These are phyloP conservation scores for Fragilaria radians DNA, from an alignment of 108 stramenopile genomes.

Conservation along the genomic window DNA sequence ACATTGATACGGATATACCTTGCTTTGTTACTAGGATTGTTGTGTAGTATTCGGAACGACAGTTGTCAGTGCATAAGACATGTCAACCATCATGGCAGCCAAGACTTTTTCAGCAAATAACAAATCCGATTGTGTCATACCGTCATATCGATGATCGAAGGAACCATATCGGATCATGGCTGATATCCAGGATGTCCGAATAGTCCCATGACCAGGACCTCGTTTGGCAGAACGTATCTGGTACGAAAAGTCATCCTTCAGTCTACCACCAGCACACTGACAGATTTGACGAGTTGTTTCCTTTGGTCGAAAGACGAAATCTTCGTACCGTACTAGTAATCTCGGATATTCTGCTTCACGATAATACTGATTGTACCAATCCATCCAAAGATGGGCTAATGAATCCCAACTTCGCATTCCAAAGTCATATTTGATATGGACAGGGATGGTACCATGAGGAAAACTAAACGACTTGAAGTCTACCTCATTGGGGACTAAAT, in stretches of 20 bases:
- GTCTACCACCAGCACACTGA: slow-evolving; percentile 27
- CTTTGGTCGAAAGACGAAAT: slow-evolving; percentile 41
- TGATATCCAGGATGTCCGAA: not conserved
- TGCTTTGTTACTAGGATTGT: no score
- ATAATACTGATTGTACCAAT: slow-evolving; percentile 32
- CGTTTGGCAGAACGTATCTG: not conserved
- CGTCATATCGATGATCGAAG: not conserved
- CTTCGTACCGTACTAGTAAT: slow-evolving; percentile 45
- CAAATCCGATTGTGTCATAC: not conserved
- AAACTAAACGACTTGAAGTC: not conserved
- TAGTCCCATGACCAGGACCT: not conserved
- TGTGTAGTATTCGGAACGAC: no score
- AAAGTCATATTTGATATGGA: slow-evolving; percentile 3
- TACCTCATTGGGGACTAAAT: slow-evolving; percentile 20
- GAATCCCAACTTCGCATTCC: slow-evolving; percentile 9
- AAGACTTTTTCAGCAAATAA: not conserved
- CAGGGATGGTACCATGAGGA: not conserved
- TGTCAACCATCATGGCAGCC: not conserved
- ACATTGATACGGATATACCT: no score
- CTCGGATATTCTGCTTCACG: slow-evolving; percentile 31
- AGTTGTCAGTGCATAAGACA: no score
- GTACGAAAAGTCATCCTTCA: not conserved
- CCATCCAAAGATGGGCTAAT: slow-evolving; percentile 37
- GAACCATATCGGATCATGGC: not conserved
- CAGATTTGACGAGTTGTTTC: slow-evolving; percentile 22